phyloP scores from a whole-genome alignment of 768 basidiomycete genomes.

The Suillus clintonianus region DNA sequence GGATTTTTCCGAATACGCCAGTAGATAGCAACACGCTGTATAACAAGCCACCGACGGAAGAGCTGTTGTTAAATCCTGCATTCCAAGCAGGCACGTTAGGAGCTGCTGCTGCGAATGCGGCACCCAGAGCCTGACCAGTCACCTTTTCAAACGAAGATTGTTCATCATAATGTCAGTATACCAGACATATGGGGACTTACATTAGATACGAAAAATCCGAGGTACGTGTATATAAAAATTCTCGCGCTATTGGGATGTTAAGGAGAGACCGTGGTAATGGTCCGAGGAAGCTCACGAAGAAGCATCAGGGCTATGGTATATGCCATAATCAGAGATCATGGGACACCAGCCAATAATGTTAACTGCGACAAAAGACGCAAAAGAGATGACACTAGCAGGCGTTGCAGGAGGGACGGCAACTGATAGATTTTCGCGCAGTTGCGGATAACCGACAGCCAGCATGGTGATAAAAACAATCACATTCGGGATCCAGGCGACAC shows the following conservation, averaged over 20 bases:
- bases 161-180: no score
- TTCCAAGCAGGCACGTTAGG: conserved; percentile 40
- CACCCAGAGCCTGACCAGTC: conserved; percentile 44
- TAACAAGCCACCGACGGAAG: conserved; percentile 47
- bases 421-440: conserved; percentile 46
- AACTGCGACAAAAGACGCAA: conserved; percentile 44
- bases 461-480: conserved; percentile 67
- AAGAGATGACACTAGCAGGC: conserved; percentile 39
- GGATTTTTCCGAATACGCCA: conserved; percentile 48
- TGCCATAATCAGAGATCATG: conserved; percentile 49
- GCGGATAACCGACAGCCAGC: conserved; percentile 67
- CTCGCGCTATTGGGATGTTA: conserved; percentile 27
- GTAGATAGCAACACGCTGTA: conserved; percentile 38
- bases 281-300: conserved; percentile 47
- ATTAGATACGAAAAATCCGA: conserved; percentile 44
- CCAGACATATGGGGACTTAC: conserved; percentile 34
- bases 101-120: conserved; percentile 46
- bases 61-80: conserved; percentile 38
- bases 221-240: conserved; percentile 47
- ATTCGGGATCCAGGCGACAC: conserved; percentile 73
- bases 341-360: conserved; percentile 45
- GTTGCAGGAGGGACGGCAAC: conserved; percentile 39
- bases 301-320: conserved; percentile 52
- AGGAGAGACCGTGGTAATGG: not conserved
- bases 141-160: conserved; percentile 26